A percentile compares a stretch with the other conserved stretches of the same genome.
Evolutionary conservation across 495 filamentous ascomycete species (phyloP).

Genomic region (Durotheca rogersii): DNA sequence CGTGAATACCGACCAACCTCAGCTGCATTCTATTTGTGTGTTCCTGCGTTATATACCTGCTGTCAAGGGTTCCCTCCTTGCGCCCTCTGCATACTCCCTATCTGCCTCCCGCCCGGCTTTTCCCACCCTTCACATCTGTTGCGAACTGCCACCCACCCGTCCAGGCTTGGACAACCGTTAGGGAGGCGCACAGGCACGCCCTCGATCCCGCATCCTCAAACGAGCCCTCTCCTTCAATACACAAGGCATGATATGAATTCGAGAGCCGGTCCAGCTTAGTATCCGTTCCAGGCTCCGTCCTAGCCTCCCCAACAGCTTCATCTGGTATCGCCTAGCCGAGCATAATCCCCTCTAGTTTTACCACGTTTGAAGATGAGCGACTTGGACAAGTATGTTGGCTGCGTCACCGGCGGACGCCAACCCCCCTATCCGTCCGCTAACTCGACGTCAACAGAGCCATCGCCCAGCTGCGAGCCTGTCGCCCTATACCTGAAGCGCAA

Average conservation of each 20-base stretch:
- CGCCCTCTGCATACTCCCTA: no score
- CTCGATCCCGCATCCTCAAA: not conserved
- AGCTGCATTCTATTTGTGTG: no score
- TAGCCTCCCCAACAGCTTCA: slow-evolving; percentile 4
- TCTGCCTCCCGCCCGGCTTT: no score
- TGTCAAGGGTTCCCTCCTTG: no score
- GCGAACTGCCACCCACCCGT: no score
- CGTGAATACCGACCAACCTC: no score
- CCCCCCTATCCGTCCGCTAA: slow-evolving; percentile 10
- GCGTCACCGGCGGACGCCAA: no score
- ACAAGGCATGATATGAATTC: slow-evolving; percentile 23
- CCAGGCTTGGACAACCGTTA: no score
- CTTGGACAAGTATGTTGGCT: slow-evolving; percentile 68
- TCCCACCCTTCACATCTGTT: no score
- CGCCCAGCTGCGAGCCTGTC: slow-evolving; percentile 88
- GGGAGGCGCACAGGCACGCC: not conserved
- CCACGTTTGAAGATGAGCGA: slow-evolving; percentile 68
- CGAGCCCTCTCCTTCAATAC: not conserved
- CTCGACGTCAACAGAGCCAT: slow-evolving; percentile 66
- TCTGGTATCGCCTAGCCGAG: slow-evolving; percentile 1
- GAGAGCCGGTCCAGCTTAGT: not conserved
- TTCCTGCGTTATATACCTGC: no score
- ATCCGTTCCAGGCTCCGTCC: slow-evolving; percentile 6
- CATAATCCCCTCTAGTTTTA: not conserved
- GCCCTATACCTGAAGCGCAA: slow-evolving; percentile 91